A percentile compares a stretch with the other conserved stretches of the same genome.
phyloP scores from a whole-genome alignment of 2,329 filamentous ascomycete species.

The Colletotrichum godetiae region DNA sequence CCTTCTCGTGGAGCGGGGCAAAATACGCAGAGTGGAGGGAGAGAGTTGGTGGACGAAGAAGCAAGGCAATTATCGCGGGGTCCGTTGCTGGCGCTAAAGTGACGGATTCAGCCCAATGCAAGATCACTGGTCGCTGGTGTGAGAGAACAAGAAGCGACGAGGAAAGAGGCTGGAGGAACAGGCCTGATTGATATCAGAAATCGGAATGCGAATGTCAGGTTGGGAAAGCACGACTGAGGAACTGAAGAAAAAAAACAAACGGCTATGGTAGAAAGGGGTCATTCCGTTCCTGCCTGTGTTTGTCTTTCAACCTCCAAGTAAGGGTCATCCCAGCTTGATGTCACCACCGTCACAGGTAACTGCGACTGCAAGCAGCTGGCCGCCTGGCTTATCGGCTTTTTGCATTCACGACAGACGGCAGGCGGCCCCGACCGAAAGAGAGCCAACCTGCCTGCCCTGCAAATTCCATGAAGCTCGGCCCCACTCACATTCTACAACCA shows the following conservation, averaged over 20 bases:
- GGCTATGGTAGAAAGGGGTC: background rate
- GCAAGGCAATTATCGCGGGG: conserved; percentile 12
- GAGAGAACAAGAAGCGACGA: background rate
- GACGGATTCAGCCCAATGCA: background rate
- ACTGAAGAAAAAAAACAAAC: background rate
- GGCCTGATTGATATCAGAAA: background rate
- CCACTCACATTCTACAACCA: background rate
- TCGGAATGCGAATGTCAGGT: background rate
- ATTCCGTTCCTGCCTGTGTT: background rate
- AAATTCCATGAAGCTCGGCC: background rate
- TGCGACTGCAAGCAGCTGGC: background rate
- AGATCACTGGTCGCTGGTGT: background rate
- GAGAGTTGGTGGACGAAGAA: background rate
- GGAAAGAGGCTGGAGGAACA: no score
- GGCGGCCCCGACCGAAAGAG: background rate
- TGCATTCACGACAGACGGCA: background rate
- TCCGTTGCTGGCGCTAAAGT: conserved; percentile 9
- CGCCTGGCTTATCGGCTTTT: background rate
- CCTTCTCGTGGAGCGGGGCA: background rate
- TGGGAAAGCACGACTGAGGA: background rate
- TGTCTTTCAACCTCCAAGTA: background rate
- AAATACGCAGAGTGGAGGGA: background rate
- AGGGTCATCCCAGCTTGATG: conserved; percentile 28
- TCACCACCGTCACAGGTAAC: conserved; percentile 1
- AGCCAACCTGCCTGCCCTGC: background rate